phyloP scores from a whole-genome alignment of 1,139 yeast species.

The Scheffersomyces illinoinensis region DNA sequence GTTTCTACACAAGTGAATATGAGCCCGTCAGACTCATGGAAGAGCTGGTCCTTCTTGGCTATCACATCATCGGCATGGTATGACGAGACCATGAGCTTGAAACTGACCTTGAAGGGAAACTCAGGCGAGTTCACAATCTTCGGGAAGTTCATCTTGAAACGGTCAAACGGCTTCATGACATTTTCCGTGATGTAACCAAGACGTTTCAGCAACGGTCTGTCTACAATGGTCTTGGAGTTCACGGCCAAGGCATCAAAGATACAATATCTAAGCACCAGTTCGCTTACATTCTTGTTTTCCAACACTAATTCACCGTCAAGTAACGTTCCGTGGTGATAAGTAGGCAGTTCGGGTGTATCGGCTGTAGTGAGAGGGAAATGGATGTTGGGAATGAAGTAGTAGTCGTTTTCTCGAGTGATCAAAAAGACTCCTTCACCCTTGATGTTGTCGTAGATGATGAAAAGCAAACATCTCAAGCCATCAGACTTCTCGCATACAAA shows the following conservation, averaged over 20 bases:
- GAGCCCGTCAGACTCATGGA: conserved; percentile 91
- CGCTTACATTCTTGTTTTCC: conserved; percentile 53
- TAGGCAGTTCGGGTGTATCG: conserved; percentile 51
- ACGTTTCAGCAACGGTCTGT: conserved; percentile 73
- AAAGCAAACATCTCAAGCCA: conserved; percentile 79
- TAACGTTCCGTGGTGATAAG: conserved; percentile 81
- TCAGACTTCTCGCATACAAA: conserved; percentile 96
- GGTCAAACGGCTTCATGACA: conserved; percentile 78
- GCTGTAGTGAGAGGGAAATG: conserved; percentile 68
- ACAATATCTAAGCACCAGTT: conserved; percentile 62
- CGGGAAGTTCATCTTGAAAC: conserved; percentile 66
- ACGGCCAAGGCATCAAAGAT: conserved; percentile 90
- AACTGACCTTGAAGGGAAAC: conserved; percentile 84
- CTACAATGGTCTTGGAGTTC: conserved; percentile 70
- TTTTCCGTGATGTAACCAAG: conserved; percentile 85
- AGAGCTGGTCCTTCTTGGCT: conserved; percentile 66
- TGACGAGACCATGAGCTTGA: conserved; percentile 85
- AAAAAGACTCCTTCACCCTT: conserved; percentile 74
- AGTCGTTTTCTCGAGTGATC: conserved; percentile 87
- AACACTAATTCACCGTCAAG: conserved; percentile 87
- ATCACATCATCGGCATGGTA: conserved; percentile 80
- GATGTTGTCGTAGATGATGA: conserved; percentile 67
- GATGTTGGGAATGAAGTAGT: conserved; percentile 74
- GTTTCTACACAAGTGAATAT: conserved; percentile 90
- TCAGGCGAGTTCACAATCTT: conserved; percentile 61